These are phyloP conservation scores for Mitragyna speciosa DNA, from an alignment of 257 asterid species.

Conservation along the genomic window DNA sequence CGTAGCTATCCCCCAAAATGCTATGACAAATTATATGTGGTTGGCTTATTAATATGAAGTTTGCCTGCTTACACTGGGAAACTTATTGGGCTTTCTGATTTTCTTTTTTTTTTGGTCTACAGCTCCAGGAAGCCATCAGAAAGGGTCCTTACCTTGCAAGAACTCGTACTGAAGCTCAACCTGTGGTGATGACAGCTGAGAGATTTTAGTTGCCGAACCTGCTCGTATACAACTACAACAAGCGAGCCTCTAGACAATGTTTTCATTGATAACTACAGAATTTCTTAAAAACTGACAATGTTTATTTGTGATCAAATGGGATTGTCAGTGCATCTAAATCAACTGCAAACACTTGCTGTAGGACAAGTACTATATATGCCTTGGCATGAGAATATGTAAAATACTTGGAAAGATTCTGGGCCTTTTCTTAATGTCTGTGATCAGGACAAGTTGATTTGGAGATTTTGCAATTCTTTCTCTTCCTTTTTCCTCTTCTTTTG, in stretches of 20 bases:
- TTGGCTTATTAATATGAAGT: background rate
- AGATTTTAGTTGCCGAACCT: constrained; percentile 45
- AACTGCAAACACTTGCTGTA: background rate
- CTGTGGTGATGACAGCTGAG: constrained; percentile 72
- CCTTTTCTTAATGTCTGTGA: too few relatives aligned
- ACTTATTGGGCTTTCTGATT: background rate
- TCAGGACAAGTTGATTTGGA: background rate
- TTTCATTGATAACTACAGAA: background rate
- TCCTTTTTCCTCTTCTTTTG: too few relatives aligned
- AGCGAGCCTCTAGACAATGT: background rate
- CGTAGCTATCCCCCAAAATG: background rate
- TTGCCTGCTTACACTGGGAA: constrained; percentile 1
- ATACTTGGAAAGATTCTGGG: background rate
- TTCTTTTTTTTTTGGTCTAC: constrained; percentile 20
- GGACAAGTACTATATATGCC: background rate
- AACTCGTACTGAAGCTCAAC: constrained; percentile 74
- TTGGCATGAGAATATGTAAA: background rate
- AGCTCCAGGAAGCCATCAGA: constrained; percentile 81
- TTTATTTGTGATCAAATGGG: background rate
- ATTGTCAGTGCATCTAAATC: background rate
- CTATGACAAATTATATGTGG: background rate
- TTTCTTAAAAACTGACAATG: background rate
- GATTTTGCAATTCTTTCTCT: too few relatives aligned
- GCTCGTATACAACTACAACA: background rate
- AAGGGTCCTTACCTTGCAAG: constrained; percentile 79